A percentile compares a stretch with the other conserved stretches of the same genome.
Conservation (phyloP, 345 rosid genomes). For the Linum tenue region DNA sequence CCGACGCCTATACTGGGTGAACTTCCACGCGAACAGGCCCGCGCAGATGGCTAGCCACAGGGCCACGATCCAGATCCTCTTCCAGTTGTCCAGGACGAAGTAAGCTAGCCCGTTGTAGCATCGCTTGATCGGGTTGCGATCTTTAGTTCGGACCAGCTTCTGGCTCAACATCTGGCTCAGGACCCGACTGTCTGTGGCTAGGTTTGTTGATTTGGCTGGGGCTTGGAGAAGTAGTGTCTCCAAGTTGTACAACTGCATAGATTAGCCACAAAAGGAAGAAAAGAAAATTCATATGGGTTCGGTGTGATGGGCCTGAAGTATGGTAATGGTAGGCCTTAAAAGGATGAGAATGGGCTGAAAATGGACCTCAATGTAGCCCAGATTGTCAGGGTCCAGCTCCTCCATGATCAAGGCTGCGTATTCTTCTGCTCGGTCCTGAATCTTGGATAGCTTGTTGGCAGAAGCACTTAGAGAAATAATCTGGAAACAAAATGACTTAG, state of each 20-base stretch:
- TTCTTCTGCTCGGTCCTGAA: conserved; percentile 61
- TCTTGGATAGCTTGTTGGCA: conserved; percentile 64
- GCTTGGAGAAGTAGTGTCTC: conserved; percentile 67
- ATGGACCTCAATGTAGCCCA: conserved; percentile 67
- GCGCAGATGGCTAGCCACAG: conserved; percentile 54
- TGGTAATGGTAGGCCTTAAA: not conserved
- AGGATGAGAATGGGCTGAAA: not conserved
- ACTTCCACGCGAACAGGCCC: conserved; percentile 69
- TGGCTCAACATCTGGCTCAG: conserved; percentile 61
- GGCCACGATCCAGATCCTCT: conserved; percentile 65
- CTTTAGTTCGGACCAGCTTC: conserved; percentile 63
- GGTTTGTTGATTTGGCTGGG: conserved; percentile 42
- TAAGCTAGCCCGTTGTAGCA: conserved; percentile 28
- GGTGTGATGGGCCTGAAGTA: not conserved
- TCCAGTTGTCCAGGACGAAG: conserved; percentile 70
- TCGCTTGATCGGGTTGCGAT: conserved; percentile 46
- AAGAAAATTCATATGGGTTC: not conserved
- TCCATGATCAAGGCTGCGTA: conserved; percentile 85
- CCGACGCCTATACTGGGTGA: conserved; percentile 50
- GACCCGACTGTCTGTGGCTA: conserved; percentile 37
- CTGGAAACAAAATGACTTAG: conserved; percentile 25
- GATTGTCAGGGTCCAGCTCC: conserved; percentile 61
- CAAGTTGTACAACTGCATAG: conserved; percentile 48
- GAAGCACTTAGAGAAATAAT: conserved; percentile 71
- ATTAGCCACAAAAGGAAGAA: not conserved